Evolutionary conservation across 2,329 filamentous ascomycete species (phyloP), one percentile per base, ranked within the genome.

Genomic region (Juglanconis sp.): DNA sequence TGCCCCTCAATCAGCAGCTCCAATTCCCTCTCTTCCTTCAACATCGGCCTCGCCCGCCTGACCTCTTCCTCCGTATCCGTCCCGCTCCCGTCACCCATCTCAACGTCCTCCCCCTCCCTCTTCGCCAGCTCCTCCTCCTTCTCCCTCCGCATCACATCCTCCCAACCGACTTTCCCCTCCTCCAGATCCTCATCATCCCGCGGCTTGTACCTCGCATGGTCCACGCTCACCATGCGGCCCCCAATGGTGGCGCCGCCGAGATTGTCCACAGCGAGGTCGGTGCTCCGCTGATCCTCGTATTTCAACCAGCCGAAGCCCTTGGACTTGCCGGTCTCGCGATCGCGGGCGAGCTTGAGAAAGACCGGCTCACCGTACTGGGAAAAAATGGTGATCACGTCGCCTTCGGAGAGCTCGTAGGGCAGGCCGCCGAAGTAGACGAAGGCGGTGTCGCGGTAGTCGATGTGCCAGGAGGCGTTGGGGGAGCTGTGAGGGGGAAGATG

Each of bases 221-320:
- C 95, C 11, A 99, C 95, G 62, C 90, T 86, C 47, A 99, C 76
- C 60, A 94, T 76, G 47, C 93, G 83, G 2, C 92, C 93, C 71
- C 91, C 81, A 17, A 99, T 87, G 35, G 87, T 89, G 8, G 93
- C 89, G 36, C 95, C 95, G 44, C 92, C 90, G 5, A 99, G 78
- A 73, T 99, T 99, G 76, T 99, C 95, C 9, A 99, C 96, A 0
- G 96, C 95, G 47, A 99, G 79, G 74, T 98, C 94, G 64, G 91
- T 96, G 76, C 93, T 97, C 67, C 94, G 84, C 78, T 99, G 95
- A 74, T 99, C 94, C 73, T 99, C 95, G 75, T 98, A 99, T 72
- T 99, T 99, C 61, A 99, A 82, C 82, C 96, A 99, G 3, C 90
- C 92, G 71, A 98, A 99, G 0, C 95, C 95, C 66, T 89, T 90